Conservation (phyloP, 768 basidiomycete genomes). For the Auriscalpium orientale region DNA sequence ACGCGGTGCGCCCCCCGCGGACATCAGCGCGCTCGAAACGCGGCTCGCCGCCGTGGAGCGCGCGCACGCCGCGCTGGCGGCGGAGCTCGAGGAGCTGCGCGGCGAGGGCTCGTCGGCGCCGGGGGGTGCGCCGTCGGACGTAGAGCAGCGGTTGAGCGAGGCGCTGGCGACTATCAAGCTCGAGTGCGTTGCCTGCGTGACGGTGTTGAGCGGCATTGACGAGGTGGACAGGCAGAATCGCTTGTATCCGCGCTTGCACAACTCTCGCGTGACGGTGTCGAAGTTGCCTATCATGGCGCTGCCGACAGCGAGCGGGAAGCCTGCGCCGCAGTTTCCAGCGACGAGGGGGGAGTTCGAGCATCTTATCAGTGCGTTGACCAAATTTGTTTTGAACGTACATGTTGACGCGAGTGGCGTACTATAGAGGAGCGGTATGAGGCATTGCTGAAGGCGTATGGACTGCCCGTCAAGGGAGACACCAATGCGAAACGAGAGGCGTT, state of each 20-base stretch:
- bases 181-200: constrained; percentile 22
- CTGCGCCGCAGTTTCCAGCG: constrained; percentile 27
- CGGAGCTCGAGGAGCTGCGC: constrained; percentile 25
- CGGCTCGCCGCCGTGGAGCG: constrained; percentile 27
- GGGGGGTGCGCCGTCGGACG: constrained; percentile 13
- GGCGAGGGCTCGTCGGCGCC: constrained; percentile 5
- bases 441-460: constrained; percentile 28
- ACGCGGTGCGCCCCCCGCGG: background rate
- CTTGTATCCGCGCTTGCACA: constrained; percentile 29
- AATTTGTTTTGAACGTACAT: background rate
- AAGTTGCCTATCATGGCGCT: constrained; percentile 27
- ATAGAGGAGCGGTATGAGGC: constrained; percentile 38
- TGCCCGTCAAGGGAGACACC: constrained; percentile 32
- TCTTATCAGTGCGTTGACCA: constrained; percentile 31
- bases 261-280: constrained; percentile 26
- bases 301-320: constrained; percentile 26
- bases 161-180: constrained; percentile 24
- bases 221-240: constrained; percentile 27
- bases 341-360: constrained; percentile 38
- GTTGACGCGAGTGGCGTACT: background rate
- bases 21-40: constrained; percentile 15
- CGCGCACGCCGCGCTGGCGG: constrained; percentile 25
- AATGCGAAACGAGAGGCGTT: constrained; percentile 30
- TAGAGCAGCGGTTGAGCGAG: constrained; percentile 30
- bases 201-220: background rate